These are phyloP conservation scores for Cryoendolithus antarcticus DNA, from an alignment of 2,329 filamentous ascomycete species.

Conservation along the genomic window DNA sequence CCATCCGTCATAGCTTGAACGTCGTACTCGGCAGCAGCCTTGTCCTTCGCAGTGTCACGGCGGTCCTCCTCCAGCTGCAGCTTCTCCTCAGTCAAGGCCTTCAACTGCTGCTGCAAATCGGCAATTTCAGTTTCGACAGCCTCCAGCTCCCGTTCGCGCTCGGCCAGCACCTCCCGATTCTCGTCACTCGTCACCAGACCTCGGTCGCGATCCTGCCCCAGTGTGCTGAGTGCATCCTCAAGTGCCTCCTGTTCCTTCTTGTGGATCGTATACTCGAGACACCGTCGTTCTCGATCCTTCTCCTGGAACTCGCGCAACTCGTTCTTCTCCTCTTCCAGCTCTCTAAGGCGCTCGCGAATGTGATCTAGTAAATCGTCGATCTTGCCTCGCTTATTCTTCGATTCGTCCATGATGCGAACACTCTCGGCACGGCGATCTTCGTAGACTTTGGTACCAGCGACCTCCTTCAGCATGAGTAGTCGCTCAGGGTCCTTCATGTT, in stretches of 20 bases:
- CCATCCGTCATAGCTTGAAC: slow-evolving; percentile 70
- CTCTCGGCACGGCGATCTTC: slow-evolving; percentile 85
- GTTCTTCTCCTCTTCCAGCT: slow-evolving; percentile 94
- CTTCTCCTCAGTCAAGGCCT: slow-evolving; percentile 74
- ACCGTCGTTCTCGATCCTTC: slow-evolving; percentile 82
- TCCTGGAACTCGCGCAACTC: slow-evolving; percentile 89
- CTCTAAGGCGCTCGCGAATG: slow-evolving; percentile 77
- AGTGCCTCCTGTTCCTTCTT: slow-evolving; percentile 77
- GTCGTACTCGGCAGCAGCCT: slow-evolving; percentile 77
- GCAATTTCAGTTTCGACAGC: slow-evolving; percentile 68
- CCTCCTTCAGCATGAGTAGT: slow-evolving; percentile 82
- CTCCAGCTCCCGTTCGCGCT: slow-evolving; percentile 62
- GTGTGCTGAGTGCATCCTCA: slow-evolving; percentile 61
- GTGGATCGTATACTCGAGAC: slow-evolving; percentile 89
- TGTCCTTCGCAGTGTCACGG: slow-evolving; percentile 63
- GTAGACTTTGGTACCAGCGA: slow-evolving; percentile 96
- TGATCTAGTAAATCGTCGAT: slow-evolving; percentile 87
- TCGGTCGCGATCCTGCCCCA: slow-evolving; percentile 69
- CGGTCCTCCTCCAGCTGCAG: slow-evolving; percentile 82
- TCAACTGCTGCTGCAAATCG: slow-evolving; percentile 67
- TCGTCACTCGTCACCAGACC: slow-evolving; percentile 77
- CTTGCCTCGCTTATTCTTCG: slow-evolving; percentile 84
- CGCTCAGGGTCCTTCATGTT: slow-evolving; percentile 98
- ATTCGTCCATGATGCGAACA: slow-evolving; percentile 92
- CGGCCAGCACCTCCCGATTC: slow-evolving; percentile 60